These are phyloP conservation scores for Bjerkandera adusta DNA, from an alignment of 1,284 basidiomycete species.

Conservation along the genomic window DNA sequence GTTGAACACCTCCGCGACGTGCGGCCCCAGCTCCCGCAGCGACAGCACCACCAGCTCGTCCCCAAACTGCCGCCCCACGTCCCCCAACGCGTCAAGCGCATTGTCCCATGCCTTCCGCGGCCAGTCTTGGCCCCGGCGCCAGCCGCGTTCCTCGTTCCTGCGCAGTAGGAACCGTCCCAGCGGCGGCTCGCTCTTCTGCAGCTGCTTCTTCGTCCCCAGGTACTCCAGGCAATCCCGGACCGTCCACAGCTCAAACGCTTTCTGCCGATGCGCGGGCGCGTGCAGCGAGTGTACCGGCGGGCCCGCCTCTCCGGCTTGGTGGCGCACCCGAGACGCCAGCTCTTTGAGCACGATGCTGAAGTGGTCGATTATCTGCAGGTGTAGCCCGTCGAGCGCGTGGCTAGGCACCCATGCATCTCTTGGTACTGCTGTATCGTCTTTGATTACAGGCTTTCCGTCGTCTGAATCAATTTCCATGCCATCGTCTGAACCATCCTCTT, in stretches of 20 bases:
- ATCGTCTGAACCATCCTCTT: constrained; percentile 40
- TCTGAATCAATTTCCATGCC: constrained; percentile 65
- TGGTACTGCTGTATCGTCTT: no score
- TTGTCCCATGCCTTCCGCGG: constrained; percentile 60
- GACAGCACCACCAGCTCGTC: constrained; percentile 51
- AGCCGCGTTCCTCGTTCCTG: constrained; percentile 44
- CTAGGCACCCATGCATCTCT: constrained; percentile 37
- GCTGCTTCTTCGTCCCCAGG: constrained; percentile 36
- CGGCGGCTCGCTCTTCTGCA: constrained; percentile 32
- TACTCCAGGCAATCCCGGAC: constrained; percentile 55
- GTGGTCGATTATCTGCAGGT: constrained; percentile 65
- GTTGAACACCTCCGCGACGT: constrained; percentile 48
- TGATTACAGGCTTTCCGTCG: constrained; percentile 15
- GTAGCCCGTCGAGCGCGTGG: constrained; percentile 63
- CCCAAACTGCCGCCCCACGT: constrained; percentile 49
- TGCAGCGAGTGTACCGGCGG: constrained; percentile 44
- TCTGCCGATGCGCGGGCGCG: constrained; percentile 48
- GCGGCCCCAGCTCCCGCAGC: constrained; percentile 43
- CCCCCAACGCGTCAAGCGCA: constrained; percentile 43
- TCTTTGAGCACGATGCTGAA: constrained; percentile 59
- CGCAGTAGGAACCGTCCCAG: constrained; percentile 52
- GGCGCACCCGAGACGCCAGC: constrained; percentile 51
- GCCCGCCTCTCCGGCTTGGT: constrained; percentile 33
- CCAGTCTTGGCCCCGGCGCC: constrained; percentile 69
- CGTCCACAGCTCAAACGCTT: constrained; percentile 49